Conservation (phyloP, 1,284 basidiomycete species). For the Cystobasidiaceae sp. region DNA sequence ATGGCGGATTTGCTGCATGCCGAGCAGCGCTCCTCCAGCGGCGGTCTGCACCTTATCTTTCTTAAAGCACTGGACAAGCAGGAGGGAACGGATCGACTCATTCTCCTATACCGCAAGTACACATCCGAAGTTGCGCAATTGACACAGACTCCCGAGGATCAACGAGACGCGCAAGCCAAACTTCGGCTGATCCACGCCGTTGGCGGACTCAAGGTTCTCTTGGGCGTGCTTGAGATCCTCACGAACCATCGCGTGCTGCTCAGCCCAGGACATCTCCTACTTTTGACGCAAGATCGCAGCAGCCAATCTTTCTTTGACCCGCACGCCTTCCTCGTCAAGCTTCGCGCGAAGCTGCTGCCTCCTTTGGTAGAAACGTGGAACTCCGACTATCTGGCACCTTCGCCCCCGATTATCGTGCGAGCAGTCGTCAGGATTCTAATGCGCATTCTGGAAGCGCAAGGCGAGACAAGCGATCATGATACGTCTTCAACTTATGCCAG, state of each 20-base stretch:
- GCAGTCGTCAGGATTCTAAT: constrained; percentile 70
- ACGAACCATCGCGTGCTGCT: constrained; percentile 72
- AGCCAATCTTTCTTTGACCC: constrained; percentile 65
- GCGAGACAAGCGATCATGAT: constrained; percentile 15
- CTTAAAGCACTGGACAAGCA: constrained; percentile 29
- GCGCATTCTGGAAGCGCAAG: constrained; percentile 58
- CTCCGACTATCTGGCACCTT: constrained; percentile 70
- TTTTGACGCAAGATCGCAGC: constrained; percentile 57
- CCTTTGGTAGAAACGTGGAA: constrained; percentile 70
- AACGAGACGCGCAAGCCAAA: constrained; percentile 11
- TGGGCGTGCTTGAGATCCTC: constrained; percentile 71
- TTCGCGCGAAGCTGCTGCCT: constrained; percentile 68
- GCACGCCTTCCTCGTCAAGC: constrained; percentile 73
- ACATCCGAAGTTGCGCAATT: constrained; percentile 10
- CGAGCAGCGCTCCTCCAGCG: constrained; percentile 13
- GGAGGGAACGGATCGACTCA: constrained; percentile 18
- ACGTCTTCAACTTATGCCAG: constrained; percentile 45
- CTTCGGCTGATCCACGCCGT: constrained; percentile 59
- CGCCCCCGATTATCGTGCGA: constrained; percentile 64
- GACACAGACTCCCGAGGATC: constrained; percentile 20
- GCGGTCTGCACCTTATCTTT: constrained; percentile 27
- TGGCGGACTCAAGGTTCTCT: constrained; percentile 71
- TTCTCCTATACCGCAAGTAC: constrained; percentile 12
- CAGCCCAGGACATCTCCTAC: constrained; percentile 70
- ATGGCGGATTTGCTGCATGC: constrained; percentile 10